Percentiles rank a stretch among this genome's conserved stretches.
These are phyloP conservation scores for Immersiella caudata DNA, from an alignment of 495 filamentous ascomycete genomes.

Conservation along the genomic window DNA sequence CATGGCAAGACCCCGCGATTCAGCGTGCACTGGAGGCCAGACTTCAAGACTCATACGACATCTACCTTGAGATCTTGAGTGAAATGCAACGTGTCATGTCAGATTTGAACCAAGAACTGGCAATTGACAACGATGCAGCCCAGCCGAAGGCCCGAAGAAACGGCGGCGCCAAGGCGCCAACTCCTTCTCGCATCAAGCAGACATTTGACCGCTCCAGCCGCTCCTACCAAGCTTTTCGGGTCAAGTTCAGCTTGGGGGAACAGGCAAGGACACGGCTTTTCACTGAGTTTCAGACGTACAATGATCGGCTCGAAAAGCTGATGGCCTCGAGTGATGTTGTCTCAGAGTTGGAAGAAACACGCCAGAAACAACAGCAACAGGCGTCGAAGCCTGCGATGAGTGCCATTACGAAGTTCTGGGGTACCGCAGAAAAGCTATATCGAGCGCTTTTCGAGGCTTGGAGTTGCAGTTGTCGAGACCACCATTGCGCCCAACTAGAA, in stretches of 20 bases:
- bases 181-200: background rate
- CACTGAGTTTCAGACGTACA: conserved; percentile 11
- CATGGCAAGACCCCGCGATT: conserved; percentile 19
- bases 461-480: background rate
- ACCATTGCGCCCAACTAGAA: background rate
- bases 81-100: conserved; percentile 11
- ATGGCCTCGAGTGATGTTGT: background rate
- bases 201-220: conserved; percentile 1
- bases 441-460: background rate
- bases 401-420: conserved; percentile 14
- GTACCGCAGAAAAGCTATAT: background rate
- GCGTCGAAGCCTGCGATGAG: background rate
- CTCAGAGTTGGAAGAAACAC: background rate
- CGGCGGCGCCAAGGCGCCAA: background rate
- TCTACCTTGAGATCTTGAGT: conserved; percentile 19
- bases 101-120: background rate
- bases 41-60: conserved; percentile 22
- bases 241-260: conserved; percentile 12
- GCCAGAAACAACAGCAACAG: background rate
- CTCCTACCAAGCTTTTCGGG: background rate
- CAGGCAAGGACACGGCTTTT: background rate
- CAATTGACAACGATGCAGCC: background rate
- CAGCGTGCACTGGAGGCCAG: conserved; percentile 1
- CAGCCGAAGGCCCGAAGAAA: background rate
- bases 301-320: conserved; percentile 13